phyloP scores from a whole-genome alignment of 2,329 filamentous ascomycete species.

The Pyrenochaeta sp. region DNA sequence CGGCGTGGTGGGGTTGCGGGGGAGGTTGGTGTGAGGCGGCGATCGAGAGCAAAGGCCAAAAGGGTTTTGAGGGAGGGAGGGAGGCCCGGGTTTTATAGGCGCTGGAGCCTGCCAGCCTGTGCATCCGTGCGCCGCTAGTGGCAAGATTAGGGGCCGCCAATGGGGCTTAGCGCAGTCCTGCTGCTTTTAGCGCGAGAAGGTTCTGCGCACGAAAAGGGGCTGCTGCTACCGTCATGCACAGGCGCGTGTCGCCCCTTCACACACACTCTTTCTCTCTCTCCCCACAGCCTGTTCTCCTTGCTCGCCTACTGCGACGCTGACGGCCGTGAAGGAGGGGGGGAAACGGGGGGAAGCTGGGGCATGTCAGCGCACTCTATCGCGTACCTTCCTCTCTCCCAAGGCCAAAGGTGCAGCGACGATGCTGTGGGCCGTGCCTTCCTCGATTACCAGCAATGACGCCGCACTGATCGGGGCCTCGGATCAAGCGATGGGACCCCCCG shows the following conservation, averaged over 20 bases:
- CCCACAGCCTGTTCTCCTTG: slow-evolving; percentile 13
- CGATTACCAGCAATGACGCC: slow-evolving; percentile 33
- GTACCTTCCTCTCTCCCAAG: background rate
- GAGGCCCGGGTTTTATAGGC: slow-evolving; percentile 34
- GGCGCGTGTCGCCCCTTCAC: too few relatives aligned
- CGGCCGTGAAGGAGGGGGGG: slow-evolving; percentile 4
- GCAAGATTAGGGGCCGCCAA: slow-evolving; percentile 7
- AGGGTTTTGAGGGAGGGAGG: slow-evolving; percentile 35
- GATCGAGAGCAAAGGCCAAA: slow-evolving; percentile 38
- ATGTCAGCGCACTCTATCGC: background rate
- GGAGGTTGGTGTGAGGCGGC: slow-evolving; percentile 35
- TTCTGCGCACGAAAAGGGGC: slow-evolving; percentile 38
- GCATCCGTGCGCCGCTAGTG: slow-evolving; percentile 17
- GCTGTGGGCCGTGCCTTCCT: slow-evolving; percentile 10
- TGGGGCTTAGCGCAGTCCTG: slow-evolving; percentile 21
- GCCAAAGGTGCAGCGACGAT: too few relatives aligned
- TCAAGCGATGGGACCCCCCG: slow-evolving; percentile 19
- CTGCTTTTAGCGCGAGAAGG: slow-evolving; percentile 39
- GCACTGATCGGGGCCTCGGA: slow-evolving; percentile 25
- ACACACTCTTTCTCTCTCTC: slow-evolving; percentile 23
- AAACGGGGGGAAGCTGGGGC: too few relatives aligned
- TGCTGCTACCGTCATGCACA: slow-evolving; percentile 29
- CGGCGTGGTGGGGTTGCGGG: slow-evolving; percentile 34
- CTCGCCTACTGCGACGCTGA: slow-evolving; percentile 16
- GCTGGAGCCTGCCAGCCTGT: slow-evolving; percentile 16